phyloP scores from a whole-genome alignment of 148 eudicot species.

The Rhododendron williamsianum region DNA sequence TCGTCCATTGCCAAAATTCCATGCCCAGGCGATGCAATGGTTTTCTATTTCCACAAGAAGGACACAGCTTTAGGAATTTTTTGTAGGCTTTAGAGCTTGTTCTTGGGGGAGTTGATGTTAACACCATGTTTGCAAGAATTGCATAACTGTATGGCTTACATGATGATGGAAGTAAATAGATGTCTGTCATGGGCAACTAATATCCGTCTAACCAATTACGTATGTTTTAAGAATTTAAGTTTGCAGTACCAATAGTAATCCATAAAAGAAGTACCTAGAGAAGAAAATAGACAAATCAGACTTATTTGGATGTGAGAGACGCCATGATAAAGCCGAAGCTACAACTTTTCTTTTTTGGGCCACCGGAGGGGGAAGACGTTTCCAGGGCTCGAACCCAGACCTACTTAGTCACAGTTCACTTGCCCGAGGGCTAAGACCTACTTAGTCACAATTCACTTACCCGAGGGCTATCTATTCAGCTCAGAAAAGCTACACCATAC shows the following conservation, averaged over 20 bases:
- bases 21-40: constrained; percentile 76
- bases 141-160: background rate
- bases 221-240: background rate
- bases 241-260: background rate
- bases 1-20: constrained; percentile 95
- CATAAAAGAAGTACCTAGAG: background rate
- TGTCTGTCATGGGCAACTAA: background rate
- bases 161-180: background rate
- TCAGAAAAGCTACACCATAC: background rate
- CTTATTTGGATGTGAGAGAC: background rate
- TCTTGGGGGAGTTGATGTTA: background rate
- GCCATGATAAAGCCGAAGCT: background rate
- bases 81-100: background rate
- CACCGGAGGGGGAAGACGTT: background rate
- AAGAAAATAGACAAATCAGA: background rate
- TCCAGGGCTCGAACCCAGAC: background rate
- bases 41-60: constrained; percentile 43
- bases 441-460: background rate
- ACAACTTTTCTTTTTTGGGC: background rate
- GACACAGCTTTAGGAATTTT: background rate
- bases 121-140: background rate
- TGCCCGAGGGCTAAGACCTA: background rate
- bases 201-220: background rate
- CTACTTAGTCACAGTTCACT: background rate
- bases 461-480: background rate